These are phyloP conservation scores for Sporothrix protearum DNA, from an alignment of 2,329 filamentous ascomycete species.

Conservation along the genomic window DNA sequence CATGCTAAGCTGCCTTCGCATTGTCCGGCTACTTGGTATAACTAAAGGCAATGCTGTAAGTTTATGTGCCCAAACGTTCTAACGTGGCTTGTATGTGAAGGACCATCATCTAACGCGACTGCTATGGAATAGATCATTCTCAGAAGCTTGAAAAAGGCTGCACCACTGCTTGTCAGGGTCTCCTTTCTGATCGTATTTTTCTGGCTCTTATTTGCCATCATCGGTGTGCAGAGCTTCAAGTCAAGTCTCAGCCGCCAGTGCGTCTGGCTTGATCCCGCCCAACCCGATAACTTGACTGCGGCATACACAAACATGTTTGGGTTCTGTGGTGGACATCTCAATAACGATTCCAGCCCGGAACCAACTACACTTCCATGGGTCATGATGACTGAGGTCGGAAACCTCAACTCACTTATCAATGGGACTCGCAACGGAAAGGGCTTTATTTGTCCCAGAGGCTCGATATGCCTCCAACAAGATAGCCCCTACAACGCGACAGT, in stretches of 20 bases:
- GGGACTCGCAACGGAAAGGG: slow-evolving; percentile 66
- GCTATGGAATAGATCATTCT: slow-evolving; percentile 65
- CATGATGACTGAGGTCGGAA: slow-evolving; percentile 37
- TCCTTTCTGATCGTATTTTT: slow-evolving; percentile 95
- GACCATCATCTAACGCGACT: not conserved
- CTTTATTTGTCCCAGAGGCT: slow-evolving; percentile 80
- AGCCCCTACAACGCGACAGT: slow-evolving; percentile 84
- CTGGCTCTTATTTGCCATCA: slow-evolving; percentile 94
- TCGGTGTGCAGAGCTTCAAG: slow-evolving; percentile 95
- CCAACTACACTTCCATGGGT: slow-evolving; percentile 62
- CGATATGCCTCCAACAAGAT: slow-evolving; percentile 71
- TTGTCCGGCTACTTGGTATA: slow-evolving; percentile 82
- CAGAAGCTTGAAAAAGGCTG: slow-evolving; percentile 90
- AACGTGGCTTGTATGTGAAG: too few relatives aligned
- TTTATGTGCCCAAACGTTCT: slow-evolving; percentile 25
- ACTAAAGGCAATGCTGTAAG: slow-evolving; percentile 89
- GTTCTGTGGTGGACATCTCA: slow-evolving; percentile 82
- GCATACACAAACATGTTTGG: slow-evolving; percentile 63
- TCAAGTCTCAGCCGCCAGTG: slow-evolving; percentile 73
- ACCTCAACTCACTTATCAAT: slow-evolving; percentile 47
- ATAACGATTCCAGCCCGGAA: slow-evolving; percentile 51
- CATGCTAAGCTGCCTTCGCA: slow-evolving; percentile 94
- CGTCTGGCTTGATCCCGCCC: slow-evolving; percentile 66
- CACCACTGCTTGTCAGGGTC: slow-evolving; percentile 85
- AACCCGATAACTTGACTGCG: slow-evolving; percentile 52